Evolutionary conservation across 2,329 filamentous ascomycete genomes (phyloP), one percentile per base, ranked within the genome.

Genomic region (Fusarium coicis): DNA sequence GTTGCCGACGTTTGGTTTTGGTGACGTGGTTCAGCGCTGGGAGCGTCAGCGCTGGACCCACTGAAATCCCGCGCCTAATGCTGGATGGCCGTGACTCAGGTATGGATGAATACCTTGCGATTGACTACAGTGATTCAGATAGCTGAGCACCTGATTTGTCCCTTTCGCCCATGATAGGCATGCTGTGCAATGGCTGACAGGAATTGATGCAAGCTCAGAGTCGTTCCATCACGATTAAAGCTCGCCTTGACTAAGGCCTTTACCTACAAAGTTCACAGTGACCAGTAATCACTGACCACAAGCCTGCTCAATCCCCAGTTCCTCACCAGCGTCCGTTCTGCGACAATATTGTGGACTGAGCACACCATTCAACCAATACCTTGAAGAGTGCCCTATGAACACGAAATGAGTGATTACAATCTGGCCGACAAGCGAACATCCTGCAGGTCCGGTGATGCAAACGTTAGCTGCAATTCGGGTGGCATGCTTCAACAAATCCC

Each of bases 391-490:
- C 15, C 21, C 12, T 0, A 15, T 12, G 47, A 23, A 14, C 7
- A 23, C 3, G 3, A 23, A 9, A 34, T 12, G 4, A 4, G 16
- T 3, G 9, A 28, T 11, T 21, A 0, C 10, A 7, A 3, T 4
- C 28, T 18, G 3, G 10, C 10, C 4, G 26, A 23, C 3, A 10
- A 0, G 14, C 10, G 44, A 47, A 10, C 10, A 12, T 32, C 30
- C 3, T 3, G 12, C 12, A 11, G 18, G 12, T 2, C 3, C 0
- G 2, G 10, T 2, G 0, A 21, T 10, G 7, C 12, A 2, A 0
- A 49, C 10, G 0, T 57, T 7, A 14, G 6, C 0, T 8, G 4
- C 4, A 53, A 26, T 34, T 18, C 4, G 4, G 1, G 10, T 1
- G 4, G 1, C 11, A 2, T n/a, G 5, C 3, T 12, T 4, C 14